Conservation (phyloP, 768 basidiomycete species). For the Hemileccinum impolitum region DNA sequence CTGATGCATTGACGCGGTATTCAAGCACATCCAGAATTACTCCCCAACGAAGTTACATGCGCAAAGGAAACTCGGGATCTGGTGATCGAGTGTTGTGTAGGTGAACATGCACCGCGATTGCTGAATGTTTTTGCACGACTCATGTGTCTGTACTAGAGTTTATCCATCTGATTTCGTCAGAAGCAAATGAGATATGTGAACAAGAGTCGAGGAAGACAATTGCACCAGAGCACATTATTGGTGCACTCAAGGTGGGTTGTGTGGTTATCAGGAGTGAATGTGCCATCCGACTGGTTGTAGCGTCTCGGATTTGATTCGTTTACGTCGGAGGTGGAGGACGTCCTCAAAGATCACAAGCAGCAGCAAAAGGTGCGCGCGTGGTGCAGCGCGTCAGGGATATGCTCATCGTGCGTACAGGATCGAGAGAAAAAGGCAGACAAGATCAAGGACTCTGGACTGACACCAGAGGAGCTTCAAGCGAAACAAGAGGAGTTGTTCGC, state of each 20-base stretch:
- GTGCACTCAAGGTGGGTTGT: slow-evolving; percentile 74
- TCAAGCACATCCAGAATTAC: slow-evolving; percentile 58
- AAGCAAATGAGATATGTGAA: slow-evolving; percentile 98
- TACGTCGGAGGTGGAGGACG: slow-evolving; percentile 85
- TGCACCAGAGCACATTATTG: slow-evolving; percentile 93
- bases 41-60: slow-evolving; percentile 84
- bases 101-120: slow-evolving; percentile 52
- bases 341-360: slow-evolving; percentile 94
- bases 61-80: slow-evolving; percentile 96
- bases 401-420: slow-evolving; percentile 47
- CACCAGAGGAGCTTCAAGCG: slow-evolving; percentile 83
- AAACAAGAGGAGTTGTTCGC: slow-evolving; percentile 93
- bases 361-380: slow-evolving; percentile 74
- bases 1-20: slow-evolving; percentile 4
- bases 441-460: slow-evolving; percentile 82
- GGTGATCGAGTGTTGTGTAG: slow-evolving; percentile 98
- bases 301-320: slow-evolving; percentile 91
- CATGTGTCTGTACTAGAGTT: slow-evolving; percentile 62
- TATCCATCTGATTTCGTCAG: slow-evolving; percentile 94
- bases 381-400: neutral
- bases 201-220: slow-evolving; percentile 99
- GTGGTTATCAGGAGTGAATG: neutral
- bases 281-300: slow-evolving; percentile 38
- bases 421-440: slow-evolving; percentile 92
- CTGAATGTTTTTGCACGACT: slow-evolving; percentile 11